Base-by-base conservation (phyloP, 1,139 yeast species). In the Chernovozyma sophiae-reginae region DNA sequence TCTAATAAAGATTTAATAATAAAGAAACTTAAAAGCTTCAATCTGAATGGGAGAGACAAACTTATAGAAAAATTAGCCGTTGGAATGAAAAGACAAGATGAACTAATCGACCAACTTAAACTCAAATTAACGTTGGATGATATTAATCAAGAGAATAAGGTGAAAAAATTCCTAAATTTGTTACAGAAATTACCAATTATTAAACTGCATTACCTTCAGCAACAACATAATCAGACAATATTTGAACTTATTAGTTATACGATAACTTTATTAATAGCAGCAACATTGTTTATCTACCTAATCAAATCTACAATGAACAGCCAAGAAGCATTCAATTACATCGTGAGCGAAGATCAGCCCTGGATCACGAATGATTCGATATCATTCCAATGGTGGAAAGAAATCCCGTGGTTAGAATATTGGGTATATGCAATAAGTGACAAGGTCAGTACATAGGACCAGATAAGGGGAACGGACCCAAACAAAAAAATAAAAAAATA, bases 381-480 rank as follows among this genome's bases (percentile, higher is more conserved):
- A 13, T 26, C 29, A 8, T 26, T 26, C 29, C 29, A 14, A 18
- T 62, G 68, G 67, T 62, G 68, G 68, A 59, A 49, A 41, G 68
- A 63, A 38, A 48, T 63, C 1, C 59, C 51, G 35, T 57, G 62
- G 61, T 36, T 63, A 16, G 68, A 63, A 38, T 59, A 59, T 43
- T 38, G 51, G 24, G 47, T 60, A n/a, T 62, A 59, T 39, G 42
- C 36, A 3, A 16, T 58, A n/a, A n/a, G n/a, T n/a, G n/a, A n/a
- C n/a, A n/a, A n/a, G n/a, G n/a, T n/a, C n/a, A n/a, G n/a, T n/a
- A n/a, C n/a, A n/a, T n/a, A n/a, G n/a, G n/a, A n/a, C n/a, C n/a
- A n/a, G n/a, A n/a, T n/a, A n/a, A n/a, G n/a, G n/a, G n/a, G n/a
- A n/a, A n/a, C n/a, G n/a, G n/a, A n/a, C n/a, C n/a, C n/a, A n/a